Base-by-base conservation (phyloP, 2,329 filamentous ascomycete species). In the Fusarium sp. region DNA sequence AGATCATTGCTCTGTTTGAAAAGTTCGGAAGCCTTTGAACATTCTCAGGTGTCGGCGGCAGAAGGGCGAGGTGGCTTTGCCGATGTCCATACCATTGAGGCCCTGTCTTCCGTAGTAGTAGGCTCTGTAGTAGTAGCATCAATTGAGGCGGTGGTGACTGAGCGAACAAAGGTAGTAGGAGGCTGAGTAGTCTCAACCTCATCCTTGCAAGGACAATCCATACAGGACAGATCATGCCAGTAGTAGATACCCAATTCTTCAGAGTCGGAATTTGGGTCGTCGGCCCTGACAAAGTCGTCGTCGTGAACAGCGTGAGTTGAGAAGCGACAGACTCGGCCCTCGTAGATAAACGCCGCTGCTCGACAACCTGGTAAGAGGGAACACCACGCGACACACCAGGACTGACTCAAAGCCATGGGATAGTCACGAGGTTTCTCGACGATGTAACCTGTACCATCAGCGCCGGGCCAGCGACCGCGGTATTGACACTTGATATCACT, bases 321-420 rank as follows among this genome's bases (percentile, higher is more conserved):
- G 15, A 62, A 62, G 9, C 59, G 57, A 4, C 59, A 62, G 0
- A 58, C 61, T 20, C 56, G 10, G 5, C 38, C 16, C 5, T 27
- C 32, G 1, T 45, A 46, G 5, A 62, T 53, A n/a, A 41, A 51
- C 0, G 59, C 57, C 2, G 59, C 59, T 2, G 59, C 44, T 24
- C 48, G 59, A 24, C 59, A 62, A 5, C 59, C 59, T 0, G 59
- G 59, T 3, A 27, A 62, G 1, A 62, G 38, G 0, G 57, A 53
- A 18, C 59, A 62, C 57, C 59, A 62, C 5, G 56, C 57, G 8
- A 62, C 59, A 22, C 59, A 62, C 59, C 57, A 62, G 29, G 44
- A 40, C 13, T 62, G 57, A 11, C 59, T 62, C 45, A 43, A 53
- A 3, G 59, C 24, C 38, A 24, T 61, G 20, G 59, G 57, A 13